phyloP scores from a whole-genome alignment of 2,329 filamentous ascomycete genomes.

The Cladobotryum mycophilum region DNA sequence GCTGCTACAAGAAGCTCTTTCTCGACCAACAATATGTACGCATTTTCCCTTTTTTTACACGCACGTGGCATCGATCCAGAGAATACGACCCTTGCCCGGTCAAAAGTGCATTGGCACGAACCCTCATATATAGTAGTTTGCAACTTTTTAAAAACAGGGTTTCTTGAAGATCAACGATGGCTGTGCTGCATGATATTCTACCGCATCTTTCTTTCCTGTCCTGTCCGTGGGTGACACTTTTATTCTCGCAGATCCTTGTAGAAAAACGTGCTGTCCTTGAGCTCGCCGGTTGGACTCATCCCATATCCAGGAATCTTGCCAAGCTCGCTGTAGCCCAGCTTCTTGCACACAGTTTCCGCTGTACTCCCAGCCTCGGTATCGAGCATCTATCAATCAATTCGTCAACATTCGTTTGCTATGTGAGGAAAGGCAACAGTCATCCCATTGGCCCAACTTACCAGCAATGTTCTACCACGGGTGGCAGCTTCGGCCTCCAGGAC shows the following conservation, averaged over 20 bases:
- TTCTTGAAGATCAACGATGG: neutral
- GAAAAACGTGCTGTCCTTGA: conserved; percentile 49
- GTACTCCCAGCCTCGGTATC: conserved; percentile 46
- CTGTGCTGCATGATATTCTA: neutral
- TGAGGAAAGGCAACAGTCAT: neutral
- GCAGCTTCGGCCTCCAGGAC: conserved; percentile 51
- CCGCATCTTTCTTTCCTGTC: neutral
- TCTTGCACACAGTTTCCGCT: conserved; percentile 48
- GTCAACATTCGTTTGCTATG: neutral
- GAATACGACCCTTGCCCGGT: neutral
- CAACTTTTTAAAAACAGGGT: neutral
- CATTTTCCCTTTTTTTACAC: neutral
- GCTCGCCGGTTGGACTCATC: conserved; percentile 41
- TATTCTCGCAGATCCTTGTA: conserved; percentile 46
- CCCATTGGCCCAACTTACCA: conserved; percentile 39
- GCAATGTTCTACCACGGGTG: conserved; percentile 40
- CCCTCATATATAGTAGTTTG: neutral
- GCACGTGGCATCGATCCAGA: neutral
- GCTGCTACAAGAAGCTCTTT: too few relatives aligned
- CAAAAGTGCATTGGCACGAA: neutral
- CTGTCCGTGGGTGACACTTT: neutral
- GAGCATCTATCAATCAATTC: conserved; percentile 33
- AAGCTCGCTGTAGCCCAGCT: conserved; percentile 49
- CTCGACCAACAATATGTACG: too few relatives aligned
- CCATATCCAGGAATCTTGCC: conserved; percentile 51